Conservation (phyloP, 257 asterid genomes). For the Solanum sparsipilum region DNA sequence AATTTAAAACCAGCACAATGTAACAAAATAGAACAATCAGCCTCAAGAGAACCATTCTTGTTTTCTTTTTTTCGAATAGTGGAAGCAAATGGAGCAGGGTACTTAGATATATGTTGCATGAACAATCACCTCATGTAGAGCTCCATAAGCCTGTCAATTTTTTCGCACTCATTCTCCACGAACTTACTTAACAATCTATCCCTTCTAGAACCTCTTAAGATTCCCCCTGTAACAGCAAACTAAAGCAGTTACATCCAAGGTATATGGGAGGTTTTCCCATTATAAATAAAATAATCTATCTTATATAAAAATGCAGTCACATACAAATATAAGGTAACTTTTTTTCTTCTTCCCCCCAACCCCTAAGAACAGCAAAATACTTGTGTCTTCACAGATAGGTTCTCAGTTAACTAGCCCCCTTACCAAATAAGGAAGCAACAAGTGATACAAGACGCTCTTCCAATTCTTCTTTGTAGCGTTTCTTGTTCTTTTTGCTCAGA, state of each 20-base stretch:
- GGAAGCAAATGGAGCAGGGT: background rate
- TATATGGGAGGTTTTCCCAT: background rate
- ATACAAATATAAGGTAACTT: background rate
- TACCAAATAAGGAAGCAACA: conserved; percentile 92
- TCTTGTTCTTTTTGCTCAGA: conserved; percentile 91
- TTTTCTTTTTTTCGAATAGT: background rate
- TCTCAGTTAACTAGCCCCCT: conserved; percentile 21
- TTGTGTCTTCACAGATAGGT: background rate
- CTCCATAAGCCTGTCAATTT: conserved; percentile 95
- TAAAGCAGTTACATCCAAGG: background rate
- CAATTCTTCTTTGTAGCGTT: conserved; percentile 59
- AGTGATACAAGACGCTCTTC: conserved; percentile 93
- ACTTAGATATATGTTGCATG: background rate
- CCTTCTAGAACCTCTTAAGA: conserved; percentile 90
- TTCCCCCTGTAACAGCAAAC: conserved; percentile 51
- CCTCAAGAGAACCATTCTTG: background rate
- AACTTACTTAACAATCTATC: conserved; percentile 88
- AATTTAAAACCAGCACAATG: background rate
- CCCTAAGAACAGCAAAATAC: background rate
- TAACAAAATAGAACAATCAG: conserved; percentile 1
- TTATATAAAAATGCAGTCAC: background rate
- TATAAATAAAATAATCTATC: background rate
- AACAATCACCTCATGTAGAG: conserved; percentile 71
- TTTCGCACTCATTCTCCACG: conserved; percentile 94
- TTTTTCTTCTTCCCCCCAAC: background rate